Base-by-base conservation (phyloP, 148 eudicot genomes). In the Rhododendron simsii region DNA sequence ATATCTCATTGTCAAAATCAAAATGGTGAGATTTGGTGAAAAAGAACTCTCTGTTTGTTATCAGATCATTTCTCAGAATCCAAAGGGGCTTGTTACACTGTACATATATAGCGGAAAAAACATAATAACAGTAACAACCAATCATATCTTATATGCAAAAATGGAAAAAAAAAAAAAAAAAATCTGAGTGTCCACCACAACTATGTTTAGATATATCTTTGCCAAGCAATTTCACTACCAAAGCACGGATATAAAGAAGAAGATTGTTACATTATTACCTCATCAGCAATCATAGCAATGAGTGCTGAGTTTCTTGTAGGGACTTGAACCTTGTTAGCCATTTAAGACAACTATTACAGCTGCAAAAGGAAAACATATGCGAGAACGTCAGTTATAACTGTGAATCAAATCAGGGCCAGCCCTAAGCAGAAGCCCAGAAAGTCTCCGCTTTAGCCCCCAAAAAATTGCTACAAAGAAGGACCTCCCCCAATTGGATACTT, bases 281-380 rank as follows among this genome's bases (percentile, higher is more conserved):
- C 98, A 87, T 94, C 95, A 77, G 94, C 98, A 81, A 94, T 94
- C 90, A 94, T 90, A 53, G 94, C 98, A 39, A 94, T 93, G 63
- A 94, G 92, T 4, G 98, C 98, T 11, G 98, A 94, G 88, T 81
- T 94, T 78, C 85, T 93, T 7, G 92, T 86, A 20, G 91, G 93
- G 53, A 94, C 91, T 90, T 90, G 93, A 88, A 89, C 87, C 87
- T 86, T 92, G 88, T 93, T 93, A 85, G 95, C 94, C 98, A 94
- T 94, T 86, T 13, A 48, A 77, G 53, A 74, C 37, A 82, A 57
- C 26, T 30, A 28, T 59, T 30, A 81, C 53, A 47, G 57, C 82
- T 87, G 35, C 65, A 8, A 63, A 59, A 47, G 73, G 74, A 4
- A 81, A 8, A 23, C 28, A 41, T 41, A 41, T 6, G 21, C 12